Evolutionary conservation across 2,329 filamentous ascomycete genomes (phyloP).

Genomic region (Fusarium kyushuense): DNA sequence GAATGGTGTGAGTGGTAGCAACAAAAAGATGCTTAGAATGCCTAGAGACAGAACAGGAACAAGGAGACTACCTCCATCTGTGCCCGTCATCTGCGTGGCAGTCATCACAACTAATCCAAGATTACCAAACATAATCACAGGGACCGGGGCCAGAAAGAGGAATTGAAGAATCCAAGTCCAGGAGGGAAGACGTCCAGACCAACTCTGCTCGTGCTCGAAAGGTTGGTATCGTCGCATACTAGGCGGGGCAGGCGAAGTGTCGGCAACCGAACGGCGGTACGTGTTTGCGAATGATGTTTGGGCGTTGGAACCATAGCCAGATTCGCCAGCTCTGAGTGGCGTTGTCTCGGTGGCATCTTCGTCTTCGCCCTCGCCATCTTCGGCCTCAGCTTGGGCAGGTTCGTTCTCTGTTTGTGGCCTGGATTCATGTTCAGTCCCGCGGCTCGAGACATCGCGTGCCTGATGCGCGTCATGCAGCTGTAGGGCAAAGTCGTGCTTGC

Average conservation of each 20-base stretch:
- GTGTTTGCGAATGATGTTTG: slow-evolving; percentile 67
- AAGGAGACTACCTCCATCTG: slow-evolving; percentile 81
- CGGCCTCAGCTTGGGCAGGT: slow-evolving; percentile 40
- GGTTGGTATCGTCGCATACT: slow-evolving; percentile 51
- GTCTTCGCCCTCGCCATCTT: slow-evolving; percentile 39
- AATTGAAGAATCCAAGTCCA: slow-evolving; percentile 94
- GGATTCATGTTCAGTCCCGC: slow-evolving; percentile 28
- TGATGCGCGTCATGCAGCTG: slow-evolving; percentile 65
- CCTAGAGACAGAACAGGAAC: slow-evolving; percentile 79
- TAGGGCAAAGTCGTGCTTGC: slow-evolving; percentile 76
- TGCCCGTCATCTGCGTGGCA: slow-evolving; percentile 81
- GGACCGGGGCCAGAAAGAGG: slow-evolving; percentile 80
- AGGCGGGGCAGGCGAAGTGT: slow-evolving; percentile 39
- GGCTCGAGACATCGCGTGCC: slow-evolving; percentile 54
- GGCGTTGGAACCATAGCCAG: slow-evolving; percentile 53
- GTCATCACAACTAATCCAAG: slow-evolving; percentile 78
- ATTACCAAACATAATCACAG: slow-evolving; percentile 81
- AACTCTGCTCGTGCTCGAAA: slow-evolving; percentile 82
- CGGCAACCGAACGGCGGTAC: slow-evolving; percentile 64
- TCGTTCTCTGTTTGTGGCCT: slow-evolving; percentile 23
- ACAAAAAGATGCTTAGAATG: slow-evolving; percentile 74
- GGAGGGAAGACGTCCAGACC: slow-evolving; percentile 81
- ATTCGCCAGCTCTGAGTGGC: slow-evolving; percentile 60
- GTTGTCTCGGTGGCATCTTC: slow-evolving; percentile 64
- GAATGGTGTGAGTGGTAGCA: slow-evolving; percentile 84